These are phyloP conservation scores for Brassica rapa DNA, from an alignment of 345 rosid species.

Conservation along the genomic window DNA sequence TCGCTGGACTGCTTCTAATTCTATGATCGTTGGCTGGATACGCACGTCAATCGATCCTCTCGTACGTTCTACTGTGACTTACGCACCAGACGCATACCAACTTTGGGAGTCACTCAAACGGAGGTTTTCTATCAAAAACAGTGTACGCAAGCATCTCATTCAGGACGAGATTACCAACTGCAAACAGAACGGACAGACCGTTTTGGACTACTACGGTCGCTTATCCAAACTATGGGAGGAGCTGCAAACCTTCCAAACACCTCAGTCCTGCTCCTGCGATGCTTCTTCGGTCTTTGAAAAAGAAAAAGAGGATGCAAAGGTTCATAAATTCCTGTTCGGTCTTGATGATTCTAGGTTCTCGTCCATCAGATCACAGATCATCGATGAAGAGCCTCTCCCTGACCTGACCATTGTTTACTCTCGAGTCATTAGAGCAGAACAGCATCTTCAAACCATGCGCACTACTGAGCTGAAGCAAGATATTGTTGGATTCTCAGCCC, in stretches of 20 bases:
- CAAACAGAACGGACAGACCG: neutral
- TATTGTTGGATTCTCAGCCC: neutral
- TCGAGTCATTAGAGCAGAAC: neutral
- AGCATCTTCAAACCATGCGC: neutral
- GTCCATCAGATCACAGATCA: neutral
- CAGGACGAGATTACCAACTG: neutral
- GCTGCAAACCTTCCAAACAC: neutral
- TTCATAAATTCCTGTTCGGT: neutral
- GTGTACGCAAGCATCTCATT: neutral
- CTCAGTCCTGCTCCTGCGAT: neutral
- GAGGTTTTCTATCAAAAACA: neutral
- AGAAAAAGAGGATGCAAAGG: neutral
- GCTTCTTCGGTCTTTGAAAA: neutral
- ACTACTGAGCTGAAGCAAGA: neutral
- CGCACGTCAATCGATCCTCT: neutral
- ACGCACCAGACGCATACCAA: neutral
- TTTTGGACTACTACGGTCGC: neutral
- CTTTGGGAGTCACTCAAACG: neutral
- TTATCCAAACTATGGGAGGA: neutral
- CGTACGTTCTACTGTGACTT: neutral
- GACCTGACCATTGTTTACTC: neutral
- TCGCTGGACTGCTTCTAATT: neutral
- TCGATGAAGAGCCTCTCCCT: neutral
- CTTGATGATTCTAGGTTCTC: neutral
- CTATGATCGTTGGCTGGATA: neutral